phyloP scores from a whole-genome alignment of 495 filamentous ascomycete genomes.

The Patellaria atrata region DNA sequence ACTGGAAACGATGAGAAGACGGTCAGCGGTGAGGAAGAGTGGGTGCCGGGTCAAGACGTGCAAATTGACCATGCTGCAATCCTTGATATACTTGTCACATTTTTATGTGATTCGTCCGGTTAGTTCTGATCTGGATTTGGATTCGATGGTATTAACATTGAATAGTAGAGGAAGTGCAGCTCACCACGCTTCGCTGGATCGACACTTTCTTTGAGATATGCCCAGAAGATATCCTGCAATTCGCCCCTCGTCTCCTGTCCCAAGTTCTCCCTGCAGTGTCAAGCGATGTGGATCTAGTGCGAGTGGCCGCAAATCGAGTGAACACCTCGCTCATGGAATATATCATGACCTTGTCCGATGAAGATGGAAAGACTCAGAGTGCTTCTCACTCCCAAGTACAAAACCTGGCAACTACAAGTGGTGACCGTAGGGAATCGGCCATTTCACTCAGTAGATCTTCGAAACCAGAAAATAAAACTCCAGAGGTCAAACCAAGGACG shows the following conservation, averaged over 20 bases:
- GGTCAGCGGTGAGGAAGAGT: conserved; percentile 66
- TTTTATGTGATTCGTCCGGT: conserved; percentile 68
- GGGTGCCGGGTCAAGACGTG: conserved; percentile 94
- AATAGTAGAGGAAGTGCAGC: conserved; percentile 73
- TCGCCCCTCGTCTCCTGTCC: conserved; percentile 79
- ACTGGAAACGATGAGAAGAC: conserved; percentile 47
- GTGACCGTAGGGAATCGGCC: conserved; percentile 31
- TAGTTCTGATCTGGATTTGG: not conserved
- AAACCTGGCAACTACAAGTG: conserved; percentile 28
- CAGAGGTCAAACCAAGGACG: conserved; percentile 27
- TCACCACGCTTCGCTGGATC: conserved; percentile 89
- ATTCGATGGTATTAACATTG: conserved; percentile 11
- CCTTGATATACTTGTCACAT: conserved; percentile 79
- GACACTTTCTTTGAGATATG: conserved; percentile 94
- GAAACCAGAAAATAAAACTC: conserved; percentile 10
- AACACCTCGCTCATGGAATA: conserved; percentile 84
- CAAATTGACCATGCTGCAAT: conserved; percentile 87
- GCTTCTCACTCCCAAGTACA: conserved; percentile 17
- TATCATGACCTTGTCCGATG: conserved; percentile 79
- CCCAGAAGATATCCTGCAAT: conserved; percentile 91
- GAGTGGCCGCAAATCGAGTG: conserved; percentile 73
- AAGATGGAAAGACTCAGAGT: conserved; percentile 37
- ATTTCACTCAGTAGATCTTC: conserved; percentile 17
- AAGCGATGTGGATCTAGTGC: conserved; percentile 74
- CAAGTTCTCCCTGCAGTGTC: conserved; percentile 92